Conservation (phyloP, 73 alveolate genomes). For the Blepharisma japonicum region DNA sequence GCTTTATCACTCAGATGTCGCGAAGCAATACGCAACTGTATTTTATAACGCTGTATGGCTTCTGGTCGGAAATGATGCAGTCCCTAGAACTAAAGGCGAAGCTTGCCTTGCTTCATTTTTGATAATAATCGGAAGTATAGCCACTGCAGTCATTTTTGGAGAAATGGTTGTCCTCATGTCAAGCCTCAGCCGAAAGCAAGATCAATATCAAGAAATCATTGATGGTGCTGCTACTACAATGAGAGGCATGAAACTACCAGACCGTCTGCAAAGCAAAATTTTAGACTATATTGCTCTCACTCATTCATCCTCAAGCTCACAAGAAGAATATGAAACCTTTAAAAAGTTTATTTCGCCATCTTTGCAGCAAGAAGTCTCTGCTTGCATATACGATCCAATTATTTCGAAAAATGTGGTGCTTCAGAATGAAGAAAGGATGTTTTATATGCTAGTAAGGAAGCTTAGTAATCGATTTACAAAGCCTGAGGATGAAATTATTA, state of each 20-base stretch:
- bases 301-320: conserved; percentile 26
- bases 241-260: conserved; percentile 30
- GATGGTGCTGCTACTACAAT: conserved; percentile 44
- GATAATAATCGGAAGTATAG: conserved; percentile 51
- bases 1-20: neutral
- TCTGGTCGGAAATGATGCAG: conserved; percentile 59
- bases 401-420: conserved; percentile 29
- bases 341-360: conserved; percentile 34
- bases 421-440: conserved; percentile 10
- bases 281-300: conserved; percentile 1
- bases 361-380: conserved; percentile 17
- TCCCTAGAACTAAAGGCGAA: conserved; percentile 45
- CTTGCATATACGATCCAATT: conserved; percentile 28
- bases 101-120: conserved; percentile 31
- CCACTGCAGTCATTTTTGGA: conserved; percentile 53
- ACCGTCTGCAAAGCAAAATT: conserved; percentile 13
- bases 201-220: conserved; percentile 30
- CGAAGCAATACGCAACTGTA: conserved; percentile 33
- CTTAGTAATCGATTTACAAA: conserved; percentile 27
- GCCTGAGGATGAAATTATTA: conserved; percentile 49
- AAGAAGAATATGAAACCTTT: conserved; percentile 35
- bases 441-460: conserved; percentile 31
- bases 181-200: conserved; percentile 3
- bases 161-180: conserved; percentile 41
- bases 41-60: conserved; percentile 53